Conservation (phyloP, 495 filamentous ascomycete species). For the Neurospora sublineolata region DNA sequence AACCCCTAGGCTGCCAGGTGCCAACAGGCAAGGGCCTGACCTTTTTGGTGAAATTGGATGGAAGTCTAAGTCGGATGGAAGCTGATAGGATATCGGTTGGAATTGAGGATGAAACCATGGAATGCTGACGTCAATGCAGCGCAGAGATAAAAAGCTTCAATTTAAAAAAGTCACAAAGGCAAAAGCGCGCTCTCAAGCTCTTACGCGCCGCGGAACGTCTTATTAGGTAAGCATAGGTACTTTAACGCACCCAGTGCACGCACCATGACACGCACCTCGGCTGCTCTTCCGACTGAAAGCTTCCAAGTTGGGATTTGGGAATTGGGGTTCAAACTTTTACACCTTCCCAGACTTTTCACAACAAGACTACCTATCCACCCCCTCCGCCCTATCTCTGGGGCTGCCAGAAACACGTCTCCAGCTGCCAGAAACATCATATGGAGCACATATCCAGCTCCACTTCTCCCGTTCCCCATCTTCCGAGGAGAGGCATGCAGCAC, state of each 20-base stretch:
- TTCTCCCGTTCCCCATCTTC: neutral
- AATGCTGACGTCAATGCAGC: neutral
- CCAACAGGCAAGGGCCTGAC: neutral
- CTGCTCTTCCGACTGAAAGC: neutral
- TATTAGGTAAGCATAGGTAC: neutral
- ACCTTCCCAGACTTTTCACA: neutral
- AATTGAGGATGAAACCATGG: neutral
- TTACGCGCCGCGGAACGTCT: neutral
- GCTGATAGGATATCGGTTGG: neutral
- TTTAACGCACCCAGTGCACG: neutral
- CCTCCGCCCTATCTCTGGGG: neutral
- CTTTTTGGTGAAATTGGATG: neutral
- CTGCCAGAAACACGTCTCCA: neutral
- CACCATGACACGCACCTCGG: neutral
- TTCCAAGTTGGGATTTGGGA: neutral
- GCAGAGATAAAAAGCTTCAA: neutral
- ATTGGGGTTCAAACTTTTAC: neutral
- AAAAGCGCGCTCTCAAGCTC: neutral
- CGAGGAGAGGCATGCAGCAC: neutral
- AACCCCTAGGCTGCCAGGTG: neutral
- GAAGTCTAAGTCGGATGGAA: neutral
- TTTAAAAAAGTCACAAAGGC: neutral
- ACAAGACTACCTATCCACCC: neutral
- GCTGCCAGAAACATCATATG: neutral
- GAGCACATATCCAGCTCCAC: neutral